Evolutionary conservation across 2,329 filamentous ascomycete genomes (phyloP).

Genomic region (Pseudogymnoascus verrucosus): DNA sequence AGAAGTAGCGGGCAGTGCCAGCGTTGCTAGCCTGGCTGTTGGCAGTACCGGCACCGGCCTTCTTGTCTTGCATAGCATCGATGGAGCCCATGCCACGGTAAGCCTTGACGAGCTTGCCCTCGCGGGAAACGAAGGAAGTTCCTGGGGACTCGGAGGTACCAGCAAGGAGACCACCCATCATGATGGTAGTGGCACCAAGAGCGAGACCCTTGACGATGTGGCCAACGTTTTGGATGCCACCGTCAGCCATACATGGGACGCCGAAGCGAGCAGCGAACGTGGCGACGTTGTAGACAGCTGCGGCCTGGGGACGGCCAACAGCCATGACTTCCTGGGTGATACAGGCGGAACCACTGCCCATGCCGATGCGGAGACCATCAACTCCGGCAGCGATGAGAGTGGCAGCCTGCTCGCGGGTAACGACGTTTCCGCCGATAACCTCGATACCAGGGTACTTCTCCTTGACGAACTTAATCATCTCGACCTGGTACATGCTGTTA

Average conservation of each 20-base stretch:
- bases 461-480: constrained; percentile 98
- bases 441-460: constrained; percentile 75
- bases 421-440: constrained; percentile 97
- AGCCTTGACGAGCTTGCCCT: constrained; percentile 97
- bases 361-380: constrained; percentile 94
- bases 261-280: constrained; percentile 87
- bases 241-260: constrained; percentile 95
- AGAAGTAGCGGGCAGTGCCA: constrained; percentile 96
- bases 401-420: constrained; percentile 94
- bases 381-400: constrained; percentile 85
- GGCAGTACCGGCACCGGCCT: constrained; percentile 67
- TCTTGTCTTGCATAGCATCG: constrained; percentile 99
- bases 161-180: constrained; percentile 98
- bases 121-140: constrained; percentile 89
- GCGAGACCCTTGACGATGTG: constrained; percentile 98
- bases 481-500: constrained; percentile 97
- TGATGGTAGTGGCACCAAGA: constrained; percentile 88
- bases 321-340: constrained; percentile 99
- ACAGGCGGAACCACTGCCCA: constrained; percentile 96
- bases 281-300: constrained; percentile 83
- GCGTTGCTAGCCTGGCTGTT: constrained; percentile 78
- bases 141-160: constrained; percentile 97
- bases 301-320: constrained; percentile 90
- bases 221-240: constrained; percentile 95
- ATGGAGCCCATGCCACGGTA: constrained; percentile 99